Evolutionary conservation across 1,139 yeast species (phyloP).

Genomic region (Fermentozyma sake): DNA sequence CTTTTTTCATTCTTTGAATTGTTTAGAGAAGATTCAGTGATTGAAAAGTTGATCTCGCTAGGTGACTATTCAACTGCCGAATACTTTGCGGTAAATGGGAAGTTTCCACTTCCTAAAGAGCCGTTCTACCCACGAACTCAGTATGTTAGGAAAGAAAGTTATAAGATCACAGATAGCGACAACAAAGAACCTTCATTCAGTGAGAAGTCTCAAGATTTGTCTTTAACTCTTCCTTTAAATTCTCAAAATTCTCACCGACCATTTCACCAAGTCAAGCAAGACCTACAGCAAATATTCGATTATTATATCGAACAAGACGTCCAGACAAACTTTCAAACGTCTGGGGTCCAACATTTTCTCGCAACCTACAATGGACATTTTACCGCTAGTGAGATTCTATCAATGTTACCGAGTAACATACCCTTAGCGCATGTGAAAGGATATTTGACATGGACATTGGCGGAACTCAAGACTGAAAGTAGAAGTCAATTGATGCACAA

Average conservation of each 20-base stretch:
- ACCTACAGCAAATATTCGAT: conserved; percentile 16
- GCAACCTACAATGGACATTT: conserved; percentile 16
- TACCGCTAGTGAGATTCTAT: conserved; percentile 22
- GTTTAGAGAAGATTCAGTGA: conserved; percentile 3
- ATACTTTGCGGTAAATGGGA: conserved; percentile 19
- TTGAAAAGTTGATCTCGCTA: conserved; percentile 10
- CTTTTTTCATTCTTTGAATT: conserved; percentile 9
- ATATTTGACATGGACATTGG: conserved; percentile 20
- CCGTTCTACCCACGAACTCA: conserved; percentile 18
- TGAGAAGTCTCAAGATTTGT: too few relatives aligned
- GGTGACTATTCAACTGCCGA: conserved; percentile 37
- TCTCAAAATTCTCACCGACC: too few relatives aligned
- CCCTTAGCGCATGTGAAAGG: conserved; percentile 30
- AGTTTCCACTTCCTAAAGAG: conserved; percentile 19
- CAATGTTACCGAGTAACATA: conserved; percentile 26
- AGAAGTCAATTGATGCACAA: conserved; percentile 21
- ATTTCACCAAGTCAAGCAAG: conserved; percentile 5
- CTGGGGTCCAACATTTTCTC: conserved; percentile 29
- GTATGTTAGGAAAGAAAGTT: too few relatives aligned
- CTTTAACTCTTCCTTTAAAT: too few relatives aligned
- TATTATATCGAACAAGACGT: conserved; percentile 16
- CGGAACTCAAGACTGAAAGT: conserved; percentile 18
- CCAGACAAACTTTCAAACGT: conserved; percentile 10
- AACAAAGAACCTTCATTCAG: too few relatives aligned
- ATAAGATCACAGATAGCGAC: too few relatives aligned